These are phyloP conservation scores for Thinopyrum elongatum DNA, from an alignment of 176 grass and related monocot species.

Conservation along the genomic window DNA sequence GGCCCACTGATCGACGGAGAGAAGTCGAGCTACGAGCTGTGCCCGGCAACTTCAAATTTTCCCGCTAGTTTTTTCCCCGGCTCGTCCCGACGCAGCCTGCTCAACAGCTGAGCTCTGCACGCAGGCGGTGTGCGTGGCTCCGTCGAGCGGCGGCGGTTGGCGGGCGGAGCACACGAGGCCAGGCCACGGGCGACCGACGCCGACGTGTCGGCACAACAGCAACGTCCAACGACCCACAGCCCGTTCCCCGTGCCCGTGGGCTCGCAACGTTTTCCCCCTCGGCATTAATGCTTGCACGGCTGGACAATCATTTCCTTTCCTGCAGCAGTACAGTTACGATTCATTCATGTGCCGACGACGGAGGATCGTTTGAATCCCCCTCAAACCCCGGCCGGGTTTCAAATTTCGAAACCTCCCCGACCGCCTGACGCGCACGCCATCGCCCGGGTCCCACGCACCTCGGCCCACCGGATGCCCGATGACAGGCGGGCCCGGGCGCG, in stretches of 20 bases:
- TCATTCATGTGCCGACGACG: neutral
- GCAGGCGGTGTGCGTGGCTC: no score
- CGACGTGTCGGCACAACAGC: neutral
- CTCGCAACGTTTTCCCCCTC: neutral
- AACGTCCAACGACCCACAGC: neutral
- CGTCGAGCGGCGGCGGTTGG: neutral
- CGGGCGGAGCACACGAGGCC: constrained; percentile 1
- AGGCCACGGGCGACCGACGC: neutral
- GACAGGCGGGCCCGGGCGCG: neutral
- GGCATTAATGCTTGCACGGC: neutral
- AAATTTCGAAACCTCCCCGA: constrained; percentile 19
- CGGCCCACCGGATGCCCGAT: neutral
- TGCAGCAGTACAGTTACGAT: neutral
- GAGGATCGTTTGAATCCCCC: constrained; percentile 27
- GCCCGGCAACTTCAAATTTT: constrained; percentile 12
- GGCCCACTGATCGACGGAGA: neutral
- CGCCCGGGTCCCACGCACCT: neutral
- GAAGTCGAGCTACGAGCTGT: neutral
- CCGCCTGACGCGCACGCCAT: neutral
- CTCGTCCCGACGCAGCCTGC: no score
- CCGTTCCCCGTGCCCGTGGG: no score
- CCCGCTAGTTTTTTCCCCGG: constrained; percentile 15
- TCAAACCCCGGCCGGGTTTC: constrained; percentile 10
- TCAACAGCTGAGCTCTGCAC: no score
- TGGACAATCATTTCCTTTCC: neutral